Evolutionary conservation across 176 grass and related monocot genomes (phyloP), one percentile per base, ranked within the genome.

Genomic region (Canna indica): DNA sequence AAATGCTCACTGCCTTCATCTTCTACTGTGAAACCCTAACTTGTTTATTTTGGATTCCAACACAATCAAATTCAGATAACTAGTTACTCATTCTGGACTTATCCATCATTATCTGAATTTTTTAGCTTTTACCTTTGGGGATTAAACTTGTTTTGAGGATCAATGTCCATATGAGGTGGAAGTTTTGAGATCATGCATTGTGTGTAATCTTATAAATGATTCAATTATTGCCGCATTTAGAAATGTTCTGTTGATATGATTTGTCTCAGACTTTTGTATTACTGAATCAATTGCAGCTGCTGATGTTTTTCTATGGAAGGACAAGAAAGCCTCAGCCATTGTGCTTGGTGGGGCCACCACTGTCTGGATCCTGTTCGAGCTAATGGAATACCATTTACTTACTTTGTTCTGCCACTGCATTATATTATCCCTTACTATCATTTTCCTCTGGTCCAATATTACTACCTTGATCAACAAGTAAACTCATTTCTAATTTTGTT

Each of bases 231-330:
- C 7, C 4, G 36, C 2, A 38, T 3, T 38, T 7, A 18, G 3
- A 36, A 34, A 10, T 7, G 16, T 31, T 64, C 18, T 22, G 32
- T 64, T 64, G 30, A 35, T 35, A 20, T n/a, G 12, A 36, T 1
- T 9, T 33, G 17, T 35, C 1, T 1, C 15, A 36, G 7, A 64
- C 30, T 36, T 64, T n/a, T 46, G 31, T 33, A 28, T 50, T 18
- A 11, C 4, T 45, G 17, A 20, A 59, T 47, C 2, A 3, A 77
- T 17, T 75, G 73, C 79, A 96, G 88, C 88, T 82, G 91, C 91
- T 67, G 85, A 96, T 79, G 66, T 96, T 25, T 74, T 96, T 10
- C 34, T 96, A 59, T 96, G 88, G 91, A 91, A 82, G 77, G 75
- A 96, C 54, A 96, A 86, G 75, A 96, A 96, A 67, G 78, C 36